These are phyloP conservation scores for Phytophthora multivora DNA, from an alignment of 352 stramenopile species.

Conservation along the genomic window DNA sequence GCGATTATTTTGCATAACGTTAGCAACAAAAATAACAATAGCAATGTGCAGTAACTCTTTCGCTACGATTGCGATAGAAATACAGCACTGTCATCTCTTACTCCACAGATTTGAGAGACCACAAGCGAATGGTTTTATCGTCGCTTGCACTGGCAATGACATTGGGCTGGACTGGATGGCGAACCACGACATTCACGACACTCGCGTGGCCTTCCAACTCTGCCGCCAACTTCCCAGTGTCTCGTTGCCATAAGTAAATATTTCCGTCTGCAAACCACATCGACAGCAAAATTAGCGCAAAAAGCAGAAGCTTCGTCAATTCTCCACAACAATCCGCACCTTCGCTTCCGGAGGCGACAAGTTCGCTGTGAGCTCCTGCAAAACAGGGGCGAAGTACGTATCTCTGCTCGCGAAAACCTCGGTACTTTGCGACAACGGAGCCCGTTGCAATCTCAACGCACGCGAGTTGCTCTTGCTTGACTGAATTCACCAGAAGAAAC, in stretches of 20 bases:
- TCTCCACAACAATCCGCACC: constrained; percentile 32
- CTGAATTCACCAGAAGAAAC: constrained; percentile 65
- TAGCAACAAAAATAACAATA: background rate
- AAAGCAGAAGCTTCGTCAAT: too few species aligned
- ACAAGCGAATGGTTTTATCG: constrained; percentile 70
- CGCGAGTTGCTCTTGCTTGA: constrained; percentile 64
- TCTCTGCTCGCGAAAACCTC: constrained; percentile 62
- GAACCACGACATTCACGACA: constrained; percentile 70
- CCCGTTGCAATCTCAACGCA: constrained; percentile 56
- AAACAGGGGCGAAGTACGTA: constrained; percentile 76
- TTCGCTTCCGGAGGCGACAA: constrained; percentile 76
- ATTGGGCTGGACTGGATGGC: constrained; percentile 53
- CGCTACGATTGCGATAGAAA: too few species aligned
- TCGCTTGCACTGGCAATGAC: constrained; percentile 75
- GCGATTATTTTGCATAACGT: background rate
- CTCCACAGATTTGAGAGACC: constrained; percentile 35
- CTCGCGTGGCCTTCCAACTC: constrained; percentile 61
- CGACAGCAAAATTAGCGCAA: background rate
- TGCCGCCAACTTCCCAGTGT: constrained; percentile 47
- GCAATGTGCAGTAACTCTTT: too few species aligned
- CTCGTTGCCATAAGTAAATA: constrained; percentile 64
- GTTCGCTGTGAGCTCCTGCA: constrained; percentile 46
- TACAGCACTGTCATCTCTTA: constrained; percentile 6
- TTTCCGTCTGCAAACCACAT: constrained; percentile 48
- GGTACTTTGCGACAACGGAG: constrained; percentile 51